Conservation (phyloP, 2,329 filamentous ascomycete species). For the Fusarium hainanense region DNA sequence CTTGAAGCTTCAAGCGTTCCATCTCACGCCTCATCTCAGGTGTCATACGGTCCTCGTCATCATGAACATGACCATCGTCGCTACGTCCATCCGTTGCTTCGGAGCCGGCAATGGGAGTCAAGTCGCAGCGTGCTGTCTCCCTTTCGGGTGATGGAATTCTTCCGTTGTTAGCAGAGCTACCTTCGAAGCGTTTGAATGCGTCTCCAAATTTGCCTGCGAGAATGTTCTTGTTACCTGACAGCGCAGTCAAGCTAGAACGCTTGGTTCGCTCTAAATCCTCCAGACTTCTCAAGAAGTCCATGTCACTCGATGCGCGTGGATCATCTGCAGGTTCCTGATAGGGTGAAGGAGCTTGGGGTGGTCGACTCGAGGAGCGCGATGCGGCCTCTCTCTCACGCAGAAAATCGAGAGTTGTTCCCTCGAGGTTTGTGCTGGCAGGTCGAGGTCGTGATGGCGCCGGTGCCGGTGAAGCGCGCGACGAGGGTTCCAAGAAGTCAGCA, state of each 20-base stretch:
- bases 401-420: conserved; percentile 80
- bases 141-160: conserved; percentile 63
- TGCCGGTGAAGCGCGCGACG: conserved; percentile 49
- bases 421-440: conserved; percentile 84
- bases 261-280: conserved; percentile 72
- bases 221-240: conserved; percentile 81
- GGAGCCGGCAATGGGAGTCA: conserved; percentile 80
- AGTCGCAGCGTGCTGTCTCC: conserved; percentile 59
- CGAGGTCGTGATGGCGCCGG: conserved; percentile 64
- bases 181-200: conserved; percentile 92
- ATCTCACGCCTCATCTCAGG: conserved; percentile 92
- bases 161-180: conserved; percentile 52
- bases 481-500: conserved; percentile 42
- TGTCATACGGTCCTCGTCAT: conserved; percentile 75
- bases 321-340: conserved; percentile 53
- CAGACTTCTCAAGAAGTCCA: conserved; percentile 83
- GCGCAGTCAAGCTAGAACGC: conserved; percentile 76
- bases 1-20: conserved; percentile 81
- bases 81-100: conserved; percentile 70
- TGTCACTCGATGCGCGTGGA: conserved; percentile 69
- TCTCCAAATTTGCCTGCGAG: conserved; percentile 92
- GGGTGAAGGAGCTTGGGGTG: conserved; percentile 54
- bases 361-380: conserved; percentile 52
- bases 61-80: conserved; percentile 72
- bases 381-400: conserved; percentile 79